Base-by-base conservation (phyloP, 352 stramenopile genomes). In the Globisporangium cystogenes region DNA sequence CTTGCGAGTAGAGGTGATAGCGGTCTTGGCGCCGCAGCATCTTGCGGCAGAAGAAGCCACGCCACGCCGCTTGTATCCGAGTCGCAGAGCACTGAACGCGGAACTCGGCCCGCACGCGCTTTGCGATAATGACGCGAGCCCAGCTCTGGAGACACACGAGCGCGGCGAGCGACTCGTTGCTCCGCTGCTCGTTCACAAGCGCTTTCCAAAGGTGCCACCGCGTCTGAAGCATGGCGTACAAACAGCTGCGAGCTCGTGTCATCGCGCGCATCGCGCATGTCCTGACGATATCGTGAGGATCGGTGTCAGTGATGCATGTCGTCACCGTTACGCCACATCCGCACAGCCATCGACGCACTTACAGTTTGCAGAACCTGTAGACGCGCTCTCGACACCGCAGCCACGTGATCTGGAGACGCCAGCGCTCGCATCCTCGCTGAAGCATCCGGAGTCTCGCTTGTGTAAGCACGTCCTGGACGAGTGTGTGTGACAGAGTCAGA, bases 131-230 rank as follows among this genome's bases (percentile, higher is more conserved):
- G 11, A 61, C 51, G 11, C 72, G 65, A 20, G 65, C 37, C 64
- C 74, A 86, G n/a, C 72, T 85, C 58, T 89, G 77, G 41, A 91
- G 67, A 1, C 61, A 66, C 14, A 75, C 39, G 16, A 62, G 39
- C n/a, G 70, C 74, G 20, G 76, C 80, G 14, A 85, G 52, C 1
- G 33, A 14, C 53, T 89, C 80, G 15, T 68, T 36, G 0, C 75
- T 61, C 1, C 27, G 60, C 41, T 87, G 53, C 15, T 74, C 47
- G 12, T 33, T 16, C 0, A 54, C 29, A 15, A 45, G 21, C 10
- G 31, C 8, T 21, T 51, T 62, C 78, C 78, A 89, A 4, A 45
- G 45, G 0, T 50, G 21, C 76, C 72, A 89, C 4, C 53, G 51
- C 4, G 42, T 46, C 23, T 65, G 55, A 0, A 78, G 39, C 39